Conservation (phyloP, 2,329 filamentous ascomycete genomes). For the Scedosporium apiospermum region DNA sequence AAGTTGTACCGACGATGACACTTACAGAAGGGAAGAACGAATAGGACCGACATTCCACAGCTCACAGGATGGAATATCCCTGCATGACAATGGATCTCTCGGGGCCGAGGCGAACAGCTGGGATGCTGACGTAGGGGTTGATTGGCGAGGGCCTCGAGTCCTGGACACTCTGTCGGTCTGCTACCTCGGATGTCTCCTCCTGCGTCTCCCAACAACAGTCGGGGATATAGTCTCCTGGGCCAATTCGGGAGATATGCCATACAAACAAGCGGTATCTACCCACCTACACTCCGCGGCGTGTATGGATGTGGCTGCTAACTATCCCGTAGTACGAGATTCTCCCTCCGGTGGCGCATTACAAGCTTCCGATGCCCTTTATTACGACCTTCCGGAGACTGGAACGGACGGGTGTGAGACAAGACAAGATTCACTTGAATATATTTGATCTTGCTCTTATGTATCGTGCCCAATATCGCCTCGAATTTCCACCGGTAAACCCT, state of each 20-base stretch:
- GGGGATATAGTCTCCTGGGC: conserved; percentile 65
- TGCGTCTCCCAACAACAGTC: conserved; percentile 67
- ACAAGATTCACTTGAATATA: neutral
- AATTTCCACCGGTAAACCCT: conserved; percentile 64
- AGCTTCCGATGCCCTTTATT: neutral
- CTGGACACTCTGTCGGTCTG: conserved; percentile 69
- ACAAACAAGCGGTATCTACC: conserved; percentile 51
- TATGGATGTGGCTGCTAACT: neutral
- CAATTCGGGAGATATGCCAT: conserved; percentile 59
- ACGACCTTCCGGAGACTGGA: neutral
- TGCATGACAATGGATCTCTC: conserved; percentile 15
- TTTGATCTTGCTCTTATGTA: conserved; percentile 51
- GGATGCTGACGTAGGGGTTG: conserved; percentile 31
- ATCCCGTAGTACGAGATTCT: conserved; percentile 40
- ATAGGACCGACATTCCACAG: neutral
- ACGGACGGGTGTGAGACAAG: neutral
- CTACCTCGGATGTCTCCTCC: conserved; percentile 67
- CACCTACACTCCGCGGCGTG: neutral
- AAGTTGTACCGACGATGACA: conserved; percentile 21
- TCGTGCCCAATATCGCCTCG: conserved; percentile 56
- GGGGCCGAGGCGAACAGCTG: conserved; percentile 29
- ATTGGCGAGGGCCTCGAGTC: conserved; percentile 54
- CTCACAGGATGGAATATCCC: neutral
- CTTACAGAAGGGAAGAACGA: conserved; percentile 10
- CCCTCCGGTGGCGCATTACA: conserved; percentile 29